Percentiles rank a stretch among this genome's conserved stretches.
Evolutionary conservation across 2,329 filamentous ascomycete genomes (phyloP).

Genomic region (Talaromyces rugulosus): DNA sequence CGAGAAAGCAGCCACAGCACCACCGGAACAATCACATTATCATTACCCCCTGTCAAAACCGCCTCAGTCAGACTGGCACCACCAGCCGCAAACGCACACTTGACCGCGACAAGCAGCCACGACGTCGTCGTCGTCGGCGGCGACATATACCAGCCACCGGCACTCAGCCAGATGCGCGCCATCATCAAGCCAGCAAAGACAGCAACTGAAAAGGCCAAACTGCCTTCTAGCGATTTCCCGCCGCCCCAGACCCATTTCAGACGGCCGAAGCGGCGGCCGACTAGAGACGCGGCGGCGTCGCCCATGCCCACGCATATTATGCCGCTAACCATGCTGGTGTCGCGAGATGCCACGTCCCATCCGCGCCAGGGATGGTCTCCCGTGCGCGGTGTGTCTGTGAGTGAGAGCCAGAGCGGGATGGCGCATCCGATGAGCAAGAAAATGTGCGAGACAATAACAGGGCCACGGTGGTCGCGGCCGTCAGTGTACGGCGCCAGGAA

Average conservation of each 20-base stretch:
- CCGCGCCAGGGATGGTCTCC: constrained; percentile 56
- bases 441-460: constrained; percentile 93
- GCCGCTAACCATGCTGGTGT: constrained; percentile 86
- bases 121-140: constrained; percentile 15
- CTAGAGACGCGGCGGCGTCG: constrained; percentile 85
- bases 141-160: constrained; percentile 64
- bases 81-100: constrained; percentile 67
- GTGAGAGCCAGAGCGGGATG: constrained; percentile 84
- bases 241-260: constrained; percentile 96
- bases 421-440: constrained; percentile 94
- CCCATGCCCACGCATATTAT: constrained; percentile 94
- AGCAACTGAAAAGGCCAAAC: constrained; percentile 71
- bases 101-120: constrained; percentile 42
- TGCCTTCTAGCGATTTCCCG: constrained; percentile 90
- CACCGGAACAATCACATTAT: constrained; percentile 95
- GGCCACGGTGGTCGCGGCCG: constrained; percentile 84
- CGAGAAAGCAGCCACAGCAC: constrained; percentile 89
- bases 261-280: constrained; percentile 80
- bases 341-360: constrained; percentile 71
- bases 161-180: constrained; percentile 67
- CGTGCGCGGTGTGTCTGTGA: constrained; percentile 63
- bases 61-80: constrained; percentile 90
- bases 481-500: constrained; percentile 95
- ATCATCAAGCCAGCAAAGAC: constrained; percentile 70
- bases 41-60: constrained; percentile 91